Percentiles rank a stretch among this genome's conserved stretches.
Conservation (phyloP, 202 grass and related monocot genomes). For the Saccharum hybrid region DNA sequence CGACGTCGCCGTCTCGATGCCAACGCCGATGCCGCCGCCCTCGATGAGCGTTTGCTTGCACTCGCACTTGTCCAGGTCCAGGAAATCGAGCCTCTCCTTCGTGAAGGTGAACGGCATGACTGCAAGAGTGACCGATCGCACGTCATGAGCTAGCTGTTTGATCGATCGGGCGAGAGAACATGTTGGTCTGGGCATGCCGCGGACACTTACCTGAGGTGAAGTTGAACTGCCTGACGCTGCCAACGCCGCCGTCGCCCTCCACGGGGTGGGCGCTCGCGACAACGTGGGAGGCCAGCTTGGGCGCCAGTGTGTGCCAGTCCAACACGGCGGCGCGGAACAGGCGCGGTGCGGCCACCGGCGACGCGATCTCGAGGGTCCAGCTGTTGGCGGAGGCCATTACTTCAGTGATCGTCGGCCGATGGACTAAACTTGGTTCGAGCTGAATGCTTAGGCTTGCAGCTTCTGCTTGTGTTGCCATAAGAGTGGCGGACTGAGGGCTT, state of each 20-base stretch:
- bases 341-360: conserved; percentile 10
- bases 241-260: no score
- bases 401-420: no score
- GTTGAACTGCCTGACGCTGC: no score
- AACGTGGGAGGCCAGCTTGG: neutral
- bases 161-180: no score
- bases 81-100: conserved; percentile 73
- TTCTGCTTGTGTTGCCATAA: no score
- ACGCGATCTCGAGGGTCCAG: conserved; percentile 57
- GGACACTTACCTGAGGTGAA: no score
- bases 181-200: no score
- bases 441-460: no score
- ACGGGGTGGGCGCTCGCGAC: no score
- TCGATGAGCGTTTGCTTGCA: conserved; percentile 55
- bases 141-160: no score
- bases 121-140: neutral
- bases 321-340: conserved; percentile 65
- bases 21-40: conserved; percentile 58
- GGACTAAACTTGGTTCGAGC: no score
- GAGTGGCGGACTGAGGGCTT: no score
- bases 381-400: conserved; percentile 21
- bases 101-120: conserved; percentile 54
- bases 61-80: conserved; percentile 68
- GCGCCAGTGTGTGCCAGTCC: conserved; percentile 77
- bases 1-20: conserved; percentile 45